Conservation (phyloP, 768 basidiomycete species). For the Lyophyllum atratum region DNA sequence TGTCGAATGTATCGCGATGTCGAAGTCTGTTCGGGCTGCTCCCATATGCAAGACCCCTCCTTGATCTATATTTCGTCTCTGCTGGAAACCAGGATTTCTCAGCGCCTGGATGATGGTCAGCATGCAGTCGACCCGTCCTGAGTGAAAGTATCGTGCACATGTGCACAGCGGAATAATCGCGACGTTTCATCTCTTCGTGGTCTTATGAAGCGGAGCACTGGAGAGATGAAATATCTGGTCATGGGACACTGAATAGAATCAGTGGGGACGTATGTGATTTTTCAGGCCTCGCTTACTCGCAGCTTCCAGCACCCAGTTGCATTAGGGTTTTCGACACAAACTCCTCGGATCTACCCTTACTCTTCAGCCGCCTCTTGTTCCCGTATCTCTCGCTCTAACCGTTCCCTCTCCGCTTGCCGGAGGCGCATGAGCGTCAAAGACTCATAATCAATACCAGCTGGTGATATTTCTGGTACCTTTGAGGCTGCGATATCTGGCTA, state of each 20-base stretch:
- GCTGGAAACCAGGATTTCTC: too few species aligned
- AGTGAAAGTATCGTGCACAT: too few species aligned
- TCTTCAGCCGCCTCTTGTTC: slow-evolving; percentile 66
- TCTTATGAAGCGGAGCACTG: too few species aligned
- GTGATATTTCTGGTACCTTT: slow-evolving; percentile 17
- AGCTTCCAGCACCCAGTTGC: background rate
- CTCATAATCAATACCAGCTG: slow-evolving; percentile 69
- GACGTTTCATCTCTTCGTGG: too few species aligned
- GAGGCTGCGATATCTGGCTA: slow-evolving; percentile 32
- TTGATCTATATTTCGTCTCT: too few species aligned
- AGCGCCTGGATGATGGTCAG: too few species aligned
- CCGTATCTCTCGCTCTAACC: slow-evolving; percentile 74
- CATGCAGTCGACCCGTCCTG: too few species aligned
- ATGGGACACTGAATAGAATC: background rate
- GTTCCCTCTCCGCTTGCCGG: slow-evolving; percentile 77
- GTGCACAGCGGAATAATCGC: too few species aligned
- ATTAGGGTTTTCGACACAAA: background rate
- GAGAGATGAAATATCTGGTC: background rate
- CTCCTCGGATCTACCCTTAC: background rate
- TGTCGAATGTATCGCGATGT: too few species aligned
- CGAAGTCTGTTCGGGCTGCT: too few species aligned
- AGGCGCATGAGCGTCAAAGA: slow-evolving; percentile 78
- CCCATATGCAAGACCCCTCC: too few species aligned
- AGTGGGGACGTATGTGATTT: background rate
- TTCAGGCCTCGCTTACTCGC: background rate